Evolutionary conservation across 805 yeast genomes (phyloP).

Genomic region (Metschnikowia baotianmanensis): DNA sequence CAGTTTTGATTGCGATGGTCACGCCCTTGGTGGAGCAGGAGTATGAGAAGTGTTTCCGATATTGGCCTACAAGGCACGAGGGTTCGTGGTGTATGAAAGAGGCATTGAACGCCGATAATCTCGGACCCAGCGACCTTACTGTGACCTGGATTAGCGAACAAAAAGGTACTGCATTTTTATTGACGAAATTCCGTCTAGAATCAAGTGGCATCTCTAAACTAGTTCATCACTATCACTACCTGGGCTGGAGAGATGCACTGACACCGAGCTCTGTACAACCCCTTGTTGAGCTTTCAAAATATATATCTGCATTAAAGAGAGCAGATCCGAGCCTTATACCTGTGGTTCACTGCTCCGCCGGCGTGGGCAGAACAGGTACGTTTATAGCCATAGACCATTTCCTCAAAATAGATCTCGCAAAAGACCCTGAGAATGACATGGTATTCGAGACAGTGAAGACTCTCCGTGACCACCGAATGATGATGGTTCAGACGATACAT

Average conservation of each 20-base stretch:
- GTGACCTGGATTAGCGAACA: conserved; percentile 21
- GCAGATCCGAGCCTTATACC: conserved; percentile 26
- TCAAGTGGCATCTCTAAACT: conserved; percentile 19
- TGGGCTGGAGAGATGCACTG: conserved; percentile 18
- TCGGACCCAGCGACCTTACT: conserved; percentile 18
- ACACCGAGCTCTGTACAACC: conserved; percentile 17
- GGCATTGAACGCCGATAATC: conserved; percentile 20
- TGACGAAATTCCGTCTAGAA: conserved; percentile 27
- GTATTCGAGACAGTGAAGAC: conserved; percentile 27
- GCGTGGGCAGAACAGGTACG: conserved; percentile 95
- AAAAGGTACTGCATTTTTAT: conserved; percentile 21
- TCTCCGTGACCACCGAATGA: conserved; percentile 35
- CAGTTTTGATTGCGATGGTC: conserved; percentile 37
- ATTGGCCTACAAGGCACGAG: conserved; percentile 25
- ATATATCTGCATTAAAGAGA: conserved; percentile 4
- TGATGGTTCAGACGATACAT: conserved; percentile 44
- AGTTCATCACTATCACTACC: conserved; percentile 18
- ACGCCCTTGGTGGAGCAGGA: conserved; percentile 26
- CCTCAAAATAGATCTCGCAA: conserved; percentile 7
- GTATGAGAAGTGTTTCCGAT: conserved; percentile 16
- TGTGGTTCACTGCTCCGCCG: conserved; percentile 83
- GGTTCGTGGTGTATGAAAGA: conserved; percentile 21
- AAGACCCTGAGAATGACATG: conserved; percentile 21
- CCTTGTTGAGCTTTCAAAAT: conserved; percentile 14
- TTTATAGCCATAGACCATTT: conserved; percentile 39